These are phyloP conservation scores for Pythium coloratum DNA, from an alignment of 352 stramenopile species.

Conservation along the genomic window DNA sequence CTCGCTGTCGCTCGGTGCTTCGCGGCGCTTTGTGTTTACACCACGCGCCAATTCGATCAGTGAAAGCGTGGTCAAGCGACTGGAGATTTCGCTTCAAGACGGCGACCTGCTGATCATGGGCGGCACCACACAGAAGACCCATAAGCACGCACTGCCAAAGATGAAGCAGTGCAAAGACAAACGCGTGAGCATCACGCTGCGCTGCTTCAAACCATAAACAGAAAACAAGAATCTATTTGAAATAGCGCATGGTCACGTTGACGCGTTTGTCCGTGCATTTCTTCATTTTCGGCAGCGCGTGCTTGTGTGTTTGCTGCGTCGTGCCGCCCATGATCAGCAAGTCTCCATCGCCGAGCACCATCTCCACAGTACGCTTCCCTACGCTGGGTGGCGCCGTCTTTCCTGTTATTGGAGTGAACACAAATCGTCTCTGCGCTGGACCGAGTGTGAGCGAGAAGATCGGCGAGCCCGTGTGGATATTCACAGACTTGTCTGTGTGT, in stretches of 20 bases:
- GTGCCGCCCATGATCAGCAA: constrained; percentile 81
- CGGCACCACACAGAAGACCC: constrained; percentile 65
- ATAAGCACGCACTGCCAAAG: constrained; percentile 84
- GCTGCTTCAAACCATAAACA: constrained; percentile 37
- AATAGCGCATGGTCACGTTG: constrained; percentile 55
- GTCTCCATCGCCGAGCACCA: constrained; percentile 68
- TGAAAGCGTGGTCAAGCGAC: not conserved
- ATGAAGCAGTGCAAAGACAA: constrained; percentile 42
- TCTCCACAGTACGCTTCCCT: constrained; percentile 33
- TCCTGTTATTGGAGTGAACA: constrained; percentile 44
- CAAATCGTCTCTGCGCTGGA: constrained; percentile 56
- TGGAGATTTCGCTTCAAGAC: constrained; percentile 59
- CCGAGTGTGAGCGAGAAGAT: constrained; percentile 76
- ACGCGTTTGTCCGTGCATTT: constrained; percentile 40
- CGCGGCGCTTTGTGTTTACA: constrained; percentile 70
- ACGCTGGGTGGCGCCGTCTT: not conserved
- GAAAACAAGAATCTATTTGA: constrained; percentile 28
- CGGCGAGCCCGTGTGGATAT: constrained; percentile 47
- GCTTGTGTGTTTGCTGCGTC: constrained; percentile 76
- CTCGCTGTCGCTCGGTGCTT: constrained; percentile 63
- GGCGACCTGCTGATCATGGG: constrained; percentile 83
- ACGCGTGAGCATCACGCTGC: constrained; percentile 53
- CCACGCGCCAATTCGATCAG: constrained; percentile 21
- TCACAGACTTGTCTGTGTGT: constrained; percentile 69
- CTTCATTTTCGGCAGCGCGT: constrained; percentile 77